Conservation (phyloP, 2,329 filamentous ascomycete species). For the Penicillium sp. region DNA sequence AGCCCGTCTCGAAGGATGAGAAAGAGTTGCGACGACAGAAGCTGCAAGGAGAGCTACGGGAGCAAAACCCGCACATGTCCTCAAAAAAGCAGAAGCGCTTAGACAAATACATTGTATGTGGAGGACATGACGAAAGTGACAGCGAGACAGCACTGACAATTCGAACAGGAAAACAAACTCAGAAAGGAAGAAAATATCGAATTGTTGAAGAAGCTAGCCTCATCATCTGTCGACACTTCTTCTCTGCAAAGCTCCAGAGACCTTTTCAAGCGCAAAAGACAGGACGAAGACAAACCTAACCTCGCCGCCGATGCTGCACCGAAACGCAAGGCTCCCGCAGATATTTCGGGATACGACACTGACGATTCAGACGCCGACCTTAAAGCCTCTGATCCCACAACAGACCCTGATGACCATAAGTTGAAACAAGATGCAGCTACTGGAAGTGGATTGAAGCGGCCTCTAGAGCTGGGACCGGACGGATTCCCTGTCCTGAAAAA, state of each 20-base stretch:
- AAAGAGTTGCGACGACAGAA: conserved; percentile 51
- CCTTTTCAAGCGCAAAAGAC: conserved; percentile 66
- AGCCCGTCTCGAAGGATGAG: conserved; percentile 50
- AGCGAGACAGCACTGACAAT: conserved; percentile 17
- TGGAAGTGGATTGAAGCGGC: conserved; percentile 82
- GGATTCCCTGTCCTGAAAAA: conserved; percentile 80
- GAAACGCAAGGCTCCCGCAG: conserved; percentile 27
- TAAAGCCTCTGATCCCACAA: conserved; percentile 21
- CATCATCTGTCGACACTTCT: conserved; percentile 75
- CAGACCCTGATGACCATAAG: conserved; percentile 33
- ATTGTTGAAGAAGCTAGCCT: conserved; percentile 76
- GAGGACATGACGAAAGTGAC: not conserved
- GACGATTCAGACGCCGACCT: conserved; percentile 34
- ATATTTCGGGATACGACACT: conserved; percentile 33
- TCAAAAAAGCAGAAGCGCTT: conserved; percentile 64
- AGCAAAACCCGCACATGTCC: conserved; percentile 55
- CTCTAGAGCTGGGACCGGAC: conserved; percentile 72
- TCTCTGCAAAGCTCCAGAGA: conserved; percentile 73
- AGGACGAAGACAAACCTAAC: conserved; percentile 48
- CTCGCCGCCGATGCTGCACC: conserved; percentile 13
- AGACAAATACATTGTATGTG: conserved; percentile 62
- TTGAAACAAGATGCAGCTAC: conserved; percentile 47
- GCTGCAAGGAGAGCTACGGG: conserved; percentile 53
- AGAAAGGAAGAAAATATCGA: conserved; percentile 88
- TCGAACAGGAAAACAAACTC: conserved; percentile 71